Evolutionary conservation across 192 early-diverging fungal genomes (phyloP), one percentile per base, ranked within the genome.

Genomic region (Rhizoclosmatium sp.): DNA sequence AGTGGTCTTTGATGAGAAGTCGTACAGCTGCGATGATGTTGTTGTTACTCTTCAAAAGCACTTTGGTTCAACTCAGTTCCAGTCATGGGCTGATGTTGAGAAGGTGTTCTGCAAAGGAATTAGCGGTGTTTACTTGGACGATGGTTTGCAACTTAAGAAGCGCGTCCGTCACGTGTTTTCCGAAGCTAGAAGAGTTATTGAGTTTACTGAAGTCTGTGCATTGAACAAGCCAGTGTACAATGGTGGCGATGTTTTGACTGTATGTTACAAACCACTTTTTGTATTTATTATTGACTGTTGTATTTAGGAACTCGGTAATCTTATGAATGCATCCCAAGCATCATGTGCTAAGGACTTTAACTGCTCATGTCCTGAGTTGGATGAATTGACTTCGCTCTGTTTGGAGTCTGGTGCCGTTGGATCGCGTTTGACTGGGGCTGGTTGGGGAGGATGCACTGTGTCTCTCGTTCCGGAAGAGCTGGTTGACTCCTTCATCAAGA

Each of bases 381-480:
- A 98, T 66, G 91, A 94, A 56, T 70, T 98, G 12, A 91, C 91
- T 23, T 51, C 78, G 10, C 60, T 87, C 56, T 78, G 81, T 67
- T 42, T 48, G 7, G 72, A 21, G 10, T 61, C 79, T 10, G 74
- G 66, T 10, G 79, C 61, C 39, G 61, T 61, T 16, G 61, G 59
- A 9, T 80, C 72, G 41, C 58, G 66, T 3, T 72, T 80, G 48
- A 69, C 71, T 21, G 71, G 97, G 14, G 97, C 97, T 51, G 97
- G 97, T 12, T 97, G 95, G 95, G 94, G 94, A 59, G 94, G 95
- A 7, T 94, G 94, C 82, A 92, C 94, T 0, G 96, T 97, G 23
- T 91, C 90, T 59, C 83, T 97, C 48, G 91, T 95, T 14, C 76
- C 88, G 39, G 89, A 88, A 69, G 85, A 89, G 54, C 82, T 85